Evolutionary conservation across 202 grass and related monocot species (phyloP).

Genomic region (Brachypodium distachyon): DNA sequence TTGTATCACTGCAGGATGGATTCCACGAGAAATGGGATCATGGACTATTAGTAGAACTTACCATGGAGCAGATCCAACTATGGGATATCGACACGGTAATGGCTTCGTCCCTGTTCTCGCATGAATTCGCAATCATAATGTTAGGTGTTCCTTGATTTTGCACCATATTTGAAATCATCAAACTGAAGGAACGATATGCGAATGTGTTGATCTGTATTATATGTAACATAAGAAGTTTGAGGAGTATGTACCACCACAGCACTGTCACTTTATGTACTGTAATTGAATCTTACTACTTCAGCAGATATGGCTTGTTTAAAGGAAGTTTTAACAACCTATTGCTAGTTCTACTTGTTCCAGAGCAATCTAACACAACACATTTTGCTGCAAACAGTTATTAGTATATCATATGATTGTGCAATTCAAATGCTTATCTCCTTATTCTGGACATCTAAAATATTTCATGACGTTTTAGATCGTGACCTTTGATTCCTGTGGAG

Average conservation of each 20-base stretch:
- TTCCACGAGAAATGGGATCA: constrained; percentile 78
- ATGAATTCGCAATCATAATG: neutral
- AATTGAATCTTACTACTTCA: neutral
- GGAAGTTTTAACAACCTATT: neutral
- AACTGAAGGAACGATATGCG: neutral
- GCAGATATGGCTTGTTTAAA: neutral
- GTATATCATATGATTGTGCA: neutral
- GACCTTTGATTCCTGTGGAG: constrained; percentile 75
- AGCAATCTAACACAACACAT: too few relatives aligned
- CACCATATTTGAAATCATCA: neutral
- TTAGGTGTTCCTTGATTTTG: neutral
- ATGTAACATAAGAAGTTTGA: constrained; percentile 3
- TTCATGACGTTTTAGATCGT: constrained; percentile 52
- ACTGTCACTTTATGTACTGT: neutral
- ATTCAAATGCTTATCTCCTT: neutral
- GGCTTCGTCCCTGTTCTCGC: constrained; percentile 1
- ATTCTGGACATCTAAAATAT: too few relatives aligned
- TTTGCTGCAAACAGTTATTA: neutral
- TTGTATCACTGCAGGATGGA: constrained; percentile 83
- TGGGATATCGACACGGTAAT: constrained; percentile 76
- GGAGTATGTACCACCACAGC: neutral
- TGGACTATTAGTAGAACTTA: constrained; percentile 51
- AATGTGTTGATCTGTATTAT: neutral
- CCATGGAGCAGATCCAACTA: constrained; percentile 39
- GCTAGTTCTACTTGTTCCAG: neutral